Base-by-base conservation (phyloP, 352 stramenopile genomes). In the Globisporangium radiosum region DNA sequence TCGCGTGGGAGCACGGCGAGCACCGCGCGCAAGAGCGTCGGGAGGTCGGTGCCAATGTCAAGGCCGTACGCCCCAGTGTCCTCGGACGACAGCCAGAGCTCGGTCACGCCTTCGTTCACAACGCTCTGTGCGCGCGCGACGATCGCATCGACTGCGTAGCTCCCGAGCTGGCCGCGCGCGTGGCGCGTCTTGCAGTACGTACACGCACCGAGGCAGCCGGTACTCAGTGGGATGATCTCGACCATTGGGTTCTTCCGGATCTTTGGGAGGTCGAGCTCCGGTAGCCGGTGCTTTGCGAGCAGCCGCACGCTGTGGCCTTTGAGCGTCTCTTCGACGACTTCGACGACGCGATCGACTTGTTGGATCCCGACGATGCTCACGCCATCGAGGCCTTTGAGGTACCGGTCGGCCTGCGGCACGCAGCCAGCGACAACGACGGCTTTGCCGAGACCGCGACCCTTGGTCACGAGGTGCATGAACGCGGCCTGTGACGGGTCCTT, bases 111-210 rank as follows among this genome's bases (percentile, higher is more conserved):
- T 57, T 93, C 84, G 40, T 70, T 66, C 50, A 94, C 72, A 14
- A 95, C 90, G 17, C 58, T 71, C 47, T 81, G 60, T 0, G 81
- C 78, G 38, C 91, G 77, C 0, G 77, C 69, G 44, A 90, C 71
- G 59, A 97, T 96, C 0, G 65, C 81, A 17, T 94, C 75, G 0
- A 81, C 74, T 25, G 79, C 76, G 66, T 97, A 97, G 58, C 84
- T 96, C 15, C 88, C 87, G 42, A 97, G 60, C 61, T 90, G 94
- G 19, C 91, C 91, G n/a, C 91, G 81, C 19, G 91, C 91, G 62
- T 96, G 87, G 25, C 85, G 85, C 8, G 91, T 97, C 74, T 97
- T 97, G 72, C 91, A 97, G 77, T 97, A 97, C 17, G 91, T 97
- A 60, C 91, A 97, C 5, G 87, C 85, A 11, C 90, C 90, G 5